Evolutionary conservation across 345 rosid species (phyloP).

Genomic region (Eucalyptus tenuipes): DNA sequence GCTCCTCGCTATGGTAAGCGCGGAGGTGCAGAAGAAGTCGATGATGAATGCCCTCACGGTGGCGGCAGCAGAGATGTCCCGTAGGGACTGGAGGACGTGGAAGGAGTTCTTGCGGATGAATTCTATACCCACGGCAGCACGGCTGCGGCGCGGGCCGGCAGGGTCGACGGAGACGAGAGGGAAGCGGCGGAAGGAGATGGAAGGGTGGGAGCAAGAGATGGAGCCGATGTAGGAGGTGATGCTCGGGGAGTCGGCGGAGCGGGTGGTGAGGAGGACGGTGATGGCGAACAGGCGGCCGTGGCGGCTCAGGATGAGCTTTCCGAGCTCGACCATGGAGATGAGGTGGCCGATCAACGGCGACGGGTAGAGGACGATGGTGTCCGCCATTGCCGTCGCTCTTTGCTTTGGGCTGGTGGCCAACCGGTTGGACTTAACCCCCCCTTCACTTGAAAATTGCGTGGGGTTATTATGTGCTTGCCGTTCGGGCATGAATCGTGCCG

Average conservation of each 20-base stretch:
- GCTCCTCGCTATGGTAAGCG: neutral
- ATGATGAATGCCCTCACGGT: neutral
- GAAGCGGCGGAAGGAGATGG: constrained; percentile 1
- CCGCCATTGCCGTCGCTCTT: neutral
- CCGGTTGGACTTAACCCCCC: neutral
- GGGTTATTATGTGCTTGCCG: neutral
- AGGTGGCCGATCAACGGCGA: constrained; percentile 1
- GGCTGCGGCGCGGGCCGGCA: neutral
- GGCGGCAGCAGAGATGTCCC: neutral
- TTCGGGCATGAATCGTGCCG: neutral
- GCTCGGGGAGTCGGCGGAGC: neutral
- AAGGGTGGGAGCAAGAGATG: neutral
- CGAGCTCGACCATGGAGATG: neutral
- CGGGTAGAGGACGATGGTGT: constrained; percentile 2
- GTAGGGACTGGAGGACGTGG: neutral
- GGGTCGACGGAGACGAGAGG: neutral
- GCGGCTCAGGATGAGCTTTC: neutral
- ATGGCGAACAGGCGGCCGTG: neutral
- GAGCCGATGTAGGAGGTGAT: neutral
- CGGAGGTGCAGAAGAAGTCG: constrained; percentile 7
- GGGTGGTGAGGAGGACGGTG: neutral
- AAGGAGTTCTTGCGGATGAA: neutral
- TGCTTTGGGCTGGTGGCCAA: neutral
- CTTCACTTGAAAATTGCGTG: neutral
- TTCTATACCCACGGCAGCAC: neutral